Evolutionary conservation across 1,139 yeast genomes (phyloP).

Genomic region (Nakaseomyces bracarensis): DNA sequence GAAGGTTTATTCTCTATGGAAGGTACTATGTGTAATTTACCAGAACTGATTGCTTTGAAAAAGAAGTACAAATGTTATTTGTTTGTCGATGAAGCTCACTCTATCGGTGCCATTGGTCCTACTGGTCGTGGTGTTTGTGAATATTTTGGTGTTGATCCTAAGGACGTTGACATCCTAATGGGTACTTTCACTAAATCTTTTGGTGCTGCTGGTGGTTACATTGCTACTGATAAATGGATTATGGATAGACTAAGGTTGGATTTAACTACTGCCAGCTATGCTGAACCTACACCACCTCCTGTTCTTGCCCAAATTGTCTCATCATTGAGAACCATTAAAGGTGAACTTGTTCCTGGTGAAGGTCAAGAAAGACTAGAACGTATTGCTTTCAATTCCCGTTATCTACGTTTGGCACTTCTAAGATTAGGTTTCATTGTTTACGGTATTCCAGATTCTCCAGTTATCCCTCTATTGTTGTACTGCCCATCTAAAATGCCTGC

Average conservation of each 20-base stretch:
- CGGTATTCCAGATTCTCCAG: slow-evolving; percentile 96
- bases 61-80: slow-evolving; percentile 82
- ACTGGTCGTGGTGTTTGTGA: slow-evolving; percentile 92
- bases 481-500: slow-evolving; percentile 95
- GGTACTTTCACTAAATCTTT: slow-evolving; percentile 96
- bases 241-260: slow-evolving; percentile 69
- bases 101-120: slow-evolving; percentile 96
- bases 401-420: slow-evolving; percentile 80
- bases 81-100: slow-evolving; percentile 95
- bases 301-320: slow-evolving; percentile 83
- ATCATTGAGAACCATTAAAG: slow-evolving; percentile 69
- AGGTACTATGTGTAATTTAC: slow-evolving; percentile 87
- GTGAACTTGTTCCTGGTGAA: slow-evolving; percentile 83
- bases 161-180: slow-evolving; percentile 78
- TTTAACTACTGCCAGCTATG: slow-evolving; percentile 65
- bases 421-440: slow-evolving; percentile 87
- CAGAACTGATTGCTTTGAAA: slow-evolving; percentile 63
- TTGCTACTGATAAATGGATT: slow-evolving; percentile 62
- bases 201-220: slow-evolving; percentile 98
- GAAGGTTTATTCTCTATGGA: slow-evolving; percentile 98
- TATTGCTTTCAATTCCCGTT: slow-evolving; percentile 91
- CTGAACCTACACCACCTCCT: slow-evolving; percentile 85
- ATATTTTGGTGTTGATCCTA: slow-evolving; percentile 72
- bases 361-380: slow-evolving; percentile 86
- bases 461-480: slow-evolving; percentile 77